Base-by-base conservation (phyloP, 495 filamentous ascomycete genomes). In the Penicillium canescens region DNA sequence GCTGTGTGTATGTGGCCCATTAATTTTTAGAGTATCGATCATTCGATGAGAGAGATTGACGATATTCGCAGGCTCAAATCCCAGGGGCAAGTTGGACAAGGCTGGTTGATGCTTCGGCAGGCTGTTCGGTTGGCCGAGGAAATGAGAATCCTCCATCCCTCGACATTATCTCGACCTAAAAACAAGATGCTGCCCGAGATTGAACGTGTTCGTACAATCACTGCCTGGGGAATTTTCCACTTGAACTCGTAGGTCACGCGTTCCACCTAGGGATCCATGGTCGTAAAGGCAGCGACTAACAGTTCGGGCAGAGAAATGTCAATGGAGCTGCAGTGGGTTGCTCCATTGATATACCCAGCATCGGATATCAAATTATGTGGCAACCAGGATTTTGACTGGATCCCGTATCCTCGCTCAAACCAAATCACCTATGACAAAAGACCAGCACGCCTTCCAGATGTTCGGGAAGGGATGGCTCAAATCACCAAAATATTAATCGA, bases 341-440 rank as follows among this genome's bases (percentile, higher is more conserved):
- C 61, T 13, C 60, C 62, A 21, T 53, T 71, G 23, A 44, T 16
- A 3, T 52, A 24, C 18, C 70, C 72, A 3, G 54, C 53, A 20
- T 61, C 23, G n/a, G 46, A 43, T 12, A 51, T 66, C n/a, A 50
- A 59, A 16, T 12, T 42, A 16, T 54, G 40, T 37, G 59, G 62
- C 23, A 48, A 59, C 20, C 33, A 65, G 33, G 58, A 63, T 39
- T 54, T 65, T 28, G 38, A 59, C 4, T 78, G 74, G 74, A 61
- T 31, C 6, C 69, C 74, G 3, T 78, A 78, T 49, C 74, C 73
- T 37, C 67, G 63, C n/a, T 67, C 61, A 11, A 72, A 70, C 28
- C 59, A 73, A 7, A 50, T 62, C n/a, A 61, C 61, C 3, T 68
- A 62, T 52, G 10, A 44, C 16, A 54, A 59, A 14, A 65, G 69